Percentiles rank a stretch among this genome's conserved stretches.
Evolutionary conservation across 2,329 filamentous ascomycete genomes (phyloP).

Genomic region (Penicillium palitans): DNA sequence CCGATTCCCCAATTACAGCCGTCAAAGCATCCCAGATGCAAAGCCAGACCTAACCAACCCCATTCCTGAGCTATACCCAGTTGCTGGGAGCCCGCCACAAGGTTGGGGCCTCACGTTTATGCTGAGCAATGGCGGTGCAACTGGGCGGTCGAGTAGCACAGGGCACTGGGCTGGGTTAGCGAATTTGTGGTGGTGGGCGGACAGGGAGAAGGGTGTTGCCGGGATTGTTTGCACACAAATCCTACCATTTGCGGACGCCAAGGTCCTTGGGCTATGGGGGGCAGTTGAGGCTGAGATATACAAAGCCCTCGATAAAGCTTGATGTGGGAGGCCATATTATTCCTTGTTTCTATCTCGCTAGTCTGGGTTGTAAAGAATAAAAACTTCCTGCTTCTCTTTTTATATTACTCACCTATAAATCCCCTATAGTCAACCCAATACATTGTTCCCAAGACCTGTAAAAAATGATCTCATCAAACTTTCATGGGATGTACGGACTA

Average conservation of each 20-base stretch:
- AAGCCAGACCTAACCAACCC: conserved; percentile 53
- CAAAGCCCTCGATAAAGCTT: not conserved
- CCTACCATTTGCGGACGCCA: conserved; percentile 50
- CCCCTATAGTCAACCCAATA: not conserved
- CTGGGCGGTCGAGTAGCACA: conserved; percentile 55
- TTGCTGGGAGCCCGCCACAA: conserved; percentile 50
- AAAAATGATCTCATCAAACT: not conserved
- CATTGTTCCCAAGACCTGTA: not conserved
- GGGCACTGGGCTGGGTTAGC: conserved; percentile 60
- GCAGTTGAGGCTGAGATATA: conserved; percentile 13
- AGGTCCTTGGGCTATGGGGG: conserved; percentile 46
- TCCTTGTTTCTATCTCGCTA: not conserved
- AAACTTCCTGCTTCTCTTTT: not conserved
- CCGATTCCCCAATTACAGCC: conserved; percentile 54
- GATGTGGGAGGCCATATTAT: not conserved
- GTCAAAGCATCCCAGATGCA: conserved; percentile 47
- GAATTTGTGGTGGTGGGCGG: conserved; percentile 65
- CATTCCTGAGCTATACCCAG: conserved; percentile 53
- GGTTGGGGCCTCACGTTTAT: conserved; percentile 66
- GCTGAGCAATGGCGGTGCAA: conserved; percentile 50
- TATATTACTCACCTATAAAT: not conserved
- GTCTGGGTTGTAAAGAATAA: not conserved
- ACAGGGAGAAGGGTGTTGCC: conserved; percentile 60
- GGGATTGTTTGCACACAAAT: conserved; percentile 55
- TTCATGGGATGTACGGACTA: not conserved